Percentiles rank a stretch among this genome's conserved stretches.
phyloP scores from a whole-genome alignment of 2,329 filamentous ascomycete species.

The Pseudogymnoascus pannorum region DNA sequence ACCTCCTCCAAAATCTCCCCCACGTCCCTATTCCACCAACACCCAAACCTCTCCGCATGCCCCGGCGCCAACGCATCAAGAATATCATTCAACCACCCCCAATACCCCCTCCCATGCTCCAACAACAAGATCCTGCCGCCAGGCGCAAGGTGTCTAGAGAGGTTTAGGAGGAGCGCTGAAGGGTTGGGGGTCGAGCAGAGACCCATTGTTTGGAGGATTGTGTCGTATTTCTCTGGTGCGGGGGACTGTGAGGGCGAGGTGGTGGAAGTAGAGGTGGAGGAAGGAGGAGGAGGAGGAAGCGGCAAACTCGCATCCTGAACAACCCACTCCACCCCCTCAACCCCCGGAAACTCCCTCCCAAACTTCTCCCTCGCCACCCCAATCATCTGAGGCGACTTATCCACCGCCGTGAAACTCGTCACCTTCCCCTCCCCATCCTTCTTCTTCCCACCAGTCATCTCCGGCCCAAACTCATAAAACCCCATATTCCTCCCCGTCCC shows the following conservation, averaged over 20 bases:
- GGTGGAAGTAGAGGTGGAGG: constrained; percentile 21
- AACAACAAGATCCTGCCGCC: constrained; percentile 54
- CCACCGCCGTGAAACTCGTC: constrained; percentile 53
- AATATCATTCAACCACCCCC: constrained; percentile 45
- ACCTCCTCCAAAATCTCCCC: constrained; percentile 47
- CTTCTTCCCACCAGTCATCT: constrained; percentile 16
- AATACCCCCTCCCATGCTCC: constrained; percentile 54
- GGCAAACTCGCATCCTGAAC: constrained; percentile 24
- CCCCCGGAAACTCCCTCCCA: constrained; percentile 35
- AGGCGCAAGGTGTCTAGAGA: constrained; percentile 46
- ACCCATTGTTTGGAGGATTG: constrained; percentile 56
- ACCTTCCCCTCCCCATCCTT: constrained; percentile 32
- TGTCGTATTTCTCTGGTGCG: constrained; percentile 43
- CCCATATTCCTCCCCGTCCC: constrained; percentile 55
- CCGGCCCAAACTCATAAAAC: constrained; percentile 48
- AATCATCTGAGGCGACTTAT: constrained; percentile 54
- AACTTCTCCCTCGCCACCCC: constrained; percentile 49
- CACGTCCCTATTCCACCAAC: constrained; percentile 63
- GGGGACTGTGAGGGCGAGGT: no score
- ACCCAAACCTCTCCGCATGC: constrained; percentile 55
- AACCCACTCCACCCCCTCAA: constrained; percentile 34
- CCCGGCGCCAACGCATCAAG: constrained; percentile 47
- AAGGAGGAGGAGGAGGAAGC: constrained; percentile 23
- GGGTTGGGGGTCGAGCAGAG: constrained; percentile 56
- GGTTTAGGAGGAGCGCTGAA: constrained; percentile 43